A percentile compares a stretch with the other conserved stretches of the same genome.
Conservation (phyloP, 75 land plant genomes). For the Cryptomeria japonica region DNA sequence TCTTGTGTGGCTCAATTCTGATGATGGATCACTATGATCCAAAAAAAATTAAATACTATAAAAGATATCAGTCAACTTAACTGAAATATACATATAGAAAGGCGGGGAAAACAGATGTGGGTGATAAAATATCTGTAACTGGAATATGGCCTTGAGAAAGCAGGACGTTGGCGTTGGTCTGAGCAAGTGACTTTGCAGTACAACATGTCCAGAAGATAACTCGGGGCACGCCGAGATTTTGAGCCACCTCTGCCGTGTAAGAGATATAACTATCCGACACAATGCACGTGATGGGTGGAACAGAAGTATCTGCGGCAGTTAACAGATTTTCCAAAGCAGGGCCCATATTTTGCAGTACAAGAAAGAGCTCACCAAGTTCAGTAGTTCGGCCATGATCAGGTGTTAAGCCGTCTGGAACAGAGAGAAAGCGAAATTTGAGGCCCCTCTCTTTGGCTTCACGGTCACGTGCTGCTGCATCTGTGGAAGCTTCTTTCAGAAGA, state of each 20-base stretch:
- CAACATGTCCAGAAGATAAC: constrained; percentile 1
- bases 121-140: not conserved
- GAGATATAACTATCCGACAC: not conserved
- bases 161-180: not conserved
- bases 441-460: not conserved
- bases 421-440: not conserved
- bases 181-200: not conserved
- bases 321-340: not conserved
- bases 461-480: not conserved
- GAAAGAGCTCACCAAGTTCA: not conserved
- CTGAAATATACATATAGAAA: too few species aligned
- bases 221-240: not conserved
- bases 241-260: not conserved
- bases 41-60: too few species aligned
- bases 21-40: too few species aligned
- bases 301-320: not conserved
- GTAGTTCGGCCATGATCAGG: not conserved
- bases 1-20: too few species aligned
- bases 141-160: constrained; percentile 9
- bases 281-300: not conserved
- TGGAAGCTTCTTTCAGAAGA: not conserved
- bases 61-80: too few species aligned
- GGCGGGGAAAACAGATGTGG: too few species aligned
- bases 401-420: not conserved
- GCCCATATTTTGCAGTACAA: not conserved